phyloP scores from a whole-genome alignment of 148 eudicot species.

The Polygonum maritimum region DNA sequence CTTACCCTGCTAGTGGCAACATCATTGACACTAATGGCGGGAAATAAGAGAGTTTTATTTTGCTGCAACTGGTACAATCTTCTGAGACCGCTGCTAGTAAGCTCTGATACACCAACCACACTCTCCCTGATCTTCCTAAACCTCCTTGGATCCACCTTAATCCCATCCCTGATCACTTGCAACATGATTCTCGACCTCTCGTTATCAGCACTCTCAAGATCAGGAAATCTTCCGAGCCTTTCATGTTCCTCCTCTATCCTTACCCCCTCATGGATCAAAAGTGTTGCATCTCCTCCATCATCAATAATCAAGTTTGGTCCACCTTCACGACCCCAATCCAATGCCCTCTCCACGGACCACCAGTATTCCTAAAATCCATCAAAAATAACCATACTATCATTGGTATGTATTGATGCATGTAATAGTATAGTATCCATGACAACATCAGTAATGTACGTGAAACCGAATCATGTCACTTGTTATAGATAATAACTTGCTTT shows the following conservation, averaged over 20 bases:
- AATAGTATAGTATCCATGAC: no score
- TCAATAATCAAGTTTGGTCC: constrained; percentile 89
- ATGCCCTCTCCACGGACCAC: constrained; percentile 38
- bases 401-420: no score
- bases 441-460: no score
- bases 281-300: constrained; percentile 83
- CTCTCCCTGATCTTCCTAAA: constrained; percentile 68
- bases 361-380: constrained; percentile 29
- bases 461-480: no score
- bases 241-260: constrained; percentile 75
- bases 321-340: constrained; percentile 65
- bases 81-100: constrained; percentile 93
- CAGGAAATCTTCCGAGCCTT: constrained; percentile 53
- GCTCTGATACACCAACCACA: constrained; percentile 86
- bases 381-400: no score
- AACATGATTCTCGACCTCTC: constrained; percentile 75
- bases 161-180: constrained; percentile 52
- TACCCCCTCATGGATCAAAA: constrained; percentile 89
- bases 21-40: constrained; percentile 90
- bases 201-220: constrained; percentile 56
- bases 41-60: constrained; percentile 64
- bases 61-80: constrained; percentile 88
- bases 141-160: constrained; percentile 17
- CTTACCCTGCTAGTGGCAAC: constrained; percentile 91
- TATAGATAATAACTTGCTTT: no score